Evolutionary conservation across 2,329 filamentous ascomycete genomes (phyloP), one percentile per base, ranked within the genome.

Genomic region (Aspergillus versicolor): DNA sequence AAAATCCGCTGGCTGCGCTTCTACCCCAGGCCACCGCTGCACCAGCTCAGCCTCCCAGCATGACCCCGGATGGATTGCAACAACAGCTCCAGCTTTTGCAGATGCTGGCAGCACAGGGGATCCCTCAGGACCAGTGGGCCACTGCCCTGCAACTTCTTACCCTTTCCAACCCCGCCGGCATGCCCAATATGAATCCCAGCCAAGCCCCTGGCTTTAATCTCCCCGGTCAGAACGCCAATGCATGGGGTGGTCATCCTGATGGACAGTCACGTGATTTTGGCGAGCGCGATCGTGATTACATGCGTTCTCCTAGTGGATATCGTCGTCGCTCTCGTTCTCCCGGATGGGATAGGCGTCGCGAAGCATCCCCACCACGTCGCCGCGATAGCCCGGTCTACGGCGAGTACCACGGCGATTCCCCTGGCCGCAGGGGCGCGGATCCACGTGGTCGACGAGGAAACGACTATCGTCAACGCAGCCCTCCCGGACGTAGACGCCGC

Each of bases 401-500:
- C 59, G 85, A 88, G 53, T 93, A 90, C 75, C 87, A 89, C 59
- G 87, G 84, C 59, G 85, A 88, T 68, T 88, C 86, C 17, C 84
- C 86, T 37, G 83, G 83, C 56, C 81, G 83, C 63, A 83, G 83
- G 57, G 82, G 82, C 51, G 80, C 81, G 57, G 84, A 86, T 61
- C 81, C 82, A 43, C 78, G 79, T 62, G 77, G 78, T 58, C 77
- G 79, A 69, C 76, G 80, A 54, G 75, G 78, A 55, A 76, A 76
- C 63, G 79, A 92, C 40, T 97, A 96, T 77, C 90, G 93, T 63
- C 92, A 97, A 72, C 90, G 94, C 69, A 96, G 90, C 68, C 92
- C 92, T 45, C 81, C 85, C 54, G 84, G 85, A 56, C 87, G 88
- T 61, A 85, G 86, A 67, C 85, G 84, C 58, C 83, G 83, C 63